Evolutionary conservation across 228 moss, liverwort and hornwort genomes (phyloP).

Genomic region (Sphagnum magellanicum): DNA sequence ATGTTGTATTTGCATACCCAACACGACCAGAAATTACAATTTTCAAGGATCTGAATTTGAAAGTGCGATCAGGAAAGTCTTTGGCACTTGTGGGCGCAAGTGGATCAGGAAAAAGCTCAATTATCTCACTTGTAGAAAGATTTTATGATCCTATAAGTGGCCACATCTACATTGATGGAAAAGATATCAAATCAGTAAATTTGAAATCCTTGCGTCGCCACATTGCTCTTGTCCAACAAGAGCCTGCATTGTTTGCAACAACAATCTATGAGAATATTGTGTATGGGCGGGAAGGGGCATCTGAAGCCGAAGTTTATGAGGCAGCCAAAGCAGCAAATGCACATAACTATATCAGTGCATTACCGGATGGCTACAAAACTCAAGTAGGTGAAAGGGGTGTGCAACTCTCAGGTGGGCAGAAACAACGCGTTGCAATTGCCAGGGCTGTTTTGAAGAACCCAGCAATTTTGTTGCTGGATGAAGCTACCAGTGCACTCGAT

Average conservation of each 20-base stretch:
- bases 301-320: conserved; percentile 42
- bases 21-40: conserved; percentile 42
- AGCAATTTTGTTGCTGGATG: conserved; percentile 40
- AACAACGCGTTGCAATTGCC: conserved; percentile 56
- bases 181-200: conserved; percentile 33
- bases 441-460: conserved; percentile 51
- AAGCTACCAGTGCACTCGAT: conserved; percentile 59
- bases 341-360: conserved; percentile 44
- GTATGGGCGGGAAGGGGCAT: conserved; percentile 41
- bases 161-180: conserved; percentile 34
- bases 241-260: conserved; percentile 45
- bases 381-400: conserved; percentile 53
- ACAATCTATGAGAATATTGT: conserved; percentile 46
- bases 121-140: conserved; percentile 38
- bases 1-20: conserved; percentile 37
- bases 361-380: conserved; percentile 45
- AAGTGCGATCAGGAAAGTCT: conserved; percentile 22
- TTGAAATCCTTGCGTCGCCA: conserved; percentile 33
- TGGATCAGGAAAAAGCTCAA: conserved; percentile 52
- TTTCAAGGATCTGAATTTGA: conserved; percentile 34
- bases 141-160: conserved; percentile 49
- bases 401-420: conserved; percentile 61
- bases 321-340: conserved; percentile 58
- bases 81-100: conserved; percentile 51
- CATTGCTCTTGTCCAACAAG: conserved; percentile 47